phyloP scores from a whole-genome alignment of 1,284 basidiomycete species.

The Fistulina hepatica region DNA sequence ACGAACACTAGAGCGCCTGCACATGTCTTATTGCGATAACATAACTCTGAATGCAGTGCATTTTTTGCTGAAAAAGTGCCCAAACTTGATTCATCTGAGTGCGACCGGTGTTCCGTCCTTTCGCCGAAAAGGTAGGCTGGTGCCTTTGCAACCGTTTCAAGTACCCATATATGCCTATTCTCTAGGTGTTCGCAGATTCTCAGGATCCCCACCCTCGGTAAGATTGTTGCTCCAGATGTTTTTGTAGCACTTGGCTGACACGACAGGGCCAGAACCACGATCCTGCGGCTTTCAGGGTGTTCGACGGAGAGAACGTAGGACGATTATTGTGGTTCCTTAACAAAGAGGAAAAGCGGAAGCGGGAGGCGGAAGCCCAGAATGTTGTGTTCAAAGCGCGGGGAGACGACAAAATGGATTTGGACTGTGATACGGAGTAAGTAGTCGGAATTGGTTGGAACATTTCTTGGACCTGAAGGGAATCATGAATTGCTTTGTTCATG shows the following conservation, averaged over 20 bases:
- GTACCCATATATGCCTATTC: constrained; percentile 11
- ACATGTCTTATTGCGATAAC: constrained; percentile 82
- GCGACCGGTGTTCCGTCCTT: constrained; percentile 78
- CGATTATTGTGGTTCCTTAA: constrained; percentile 55
- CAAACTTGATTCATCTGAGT: constrained; percentile 65
- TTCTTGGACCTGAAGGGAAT: too few relatives aligned
- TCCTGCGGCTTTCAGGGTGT: constrained; percentile 73
- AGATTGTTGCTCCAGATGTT: too few relatives aligned
- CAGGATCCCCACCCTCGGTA: too few relatives aligned
- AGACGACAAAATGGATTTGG: constrained; percentile 51
- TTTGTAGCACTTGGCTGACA: background rate
- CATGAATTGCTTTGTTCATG: too few relatives aligned
- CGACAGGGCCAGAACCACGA: constrained; percentile 20
- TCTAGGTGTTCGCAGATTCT: too few relatives aligned
- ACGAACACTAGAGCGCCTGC: constrained; percentile 67
- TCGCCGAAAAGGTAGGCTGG: constrained; percentile 61
- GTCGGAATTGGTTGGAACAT: too few relatives aligned
- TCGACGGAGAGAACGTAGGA: constrained; percentile 60
- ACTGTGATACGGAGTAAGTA: constrained; percentile 27
- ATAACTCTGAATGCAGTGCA: constrained; percentile 74
- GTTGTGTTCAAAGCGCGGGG: constrained; percentile 46
- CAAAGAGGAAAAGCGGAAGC: constrained; percentile 48
- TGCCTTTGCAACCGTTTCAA: constrained; percentile 16
- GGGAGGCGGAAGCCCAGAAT: constrained; percentile 45
- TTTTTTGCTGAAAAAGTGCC: constrained; percentile 54